Base-by-base conservation (phyloP, 306 rosid genomes). In the Quercus gilva region DNA sequence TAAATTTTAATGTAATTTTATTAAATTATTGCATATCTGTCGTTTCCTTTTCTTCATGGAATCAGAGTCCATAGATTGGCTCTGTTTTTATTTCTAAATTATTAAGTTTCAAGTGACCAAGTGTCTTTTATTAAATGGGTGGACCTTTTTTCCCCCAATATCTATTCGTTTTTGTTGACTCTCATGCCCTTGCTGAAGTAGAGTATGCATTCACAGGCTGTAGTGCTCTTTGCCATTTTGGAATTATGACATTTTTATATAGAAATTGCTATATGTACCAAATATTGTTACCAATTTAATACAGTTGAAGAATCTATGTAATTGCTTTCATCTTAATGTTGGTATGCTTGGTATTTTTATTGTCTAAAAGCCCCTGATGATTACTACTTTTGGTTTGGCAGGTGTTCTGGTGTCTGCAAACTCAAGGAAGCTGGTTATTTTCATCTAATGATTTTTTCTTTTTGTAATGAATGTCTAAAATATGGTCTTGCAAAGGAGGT, bases 401-500 rank as follows among this genome's bases (percentile, higher is more conserved):
- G 85, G 94, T 80, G 56, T 59, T 78, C 73, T 52, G 25, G 53
- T 26, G 83, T 81, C 63, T 64, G 15, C 68, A 52, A 73, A 23
- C 57, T 65, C 59, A 79, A 85, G 28, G 88, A 80, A 82, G 78
- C 74, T 69, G 31, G 52, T 63, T 74, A 65, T 41, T 78, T 74
- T 76, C 76, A 78, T 81, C 87, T 75, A 74, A 88, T 90, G 92
- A 87, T 49, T 87, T 64, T 84, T 85, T 84, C 73, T 64, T 49
- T 37, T 73, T 73, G 85, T 77, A 79, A 82, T 80, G 92, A 78
- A 80, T 78, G 56, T 80, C 61, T 82, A 81, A 83, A 92, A 88
- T 80, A 87, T 89, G 89, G 84, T 85, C 78, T 75, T 82, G 79
- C 80, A 82, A 71, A 87, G 88, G 86, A 84, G 85, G 80, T 79